phyloP scores from a whole-genome alignment of 2,329 filamentous ascomycete genomes.

The Fusarium continuum region DNA sequence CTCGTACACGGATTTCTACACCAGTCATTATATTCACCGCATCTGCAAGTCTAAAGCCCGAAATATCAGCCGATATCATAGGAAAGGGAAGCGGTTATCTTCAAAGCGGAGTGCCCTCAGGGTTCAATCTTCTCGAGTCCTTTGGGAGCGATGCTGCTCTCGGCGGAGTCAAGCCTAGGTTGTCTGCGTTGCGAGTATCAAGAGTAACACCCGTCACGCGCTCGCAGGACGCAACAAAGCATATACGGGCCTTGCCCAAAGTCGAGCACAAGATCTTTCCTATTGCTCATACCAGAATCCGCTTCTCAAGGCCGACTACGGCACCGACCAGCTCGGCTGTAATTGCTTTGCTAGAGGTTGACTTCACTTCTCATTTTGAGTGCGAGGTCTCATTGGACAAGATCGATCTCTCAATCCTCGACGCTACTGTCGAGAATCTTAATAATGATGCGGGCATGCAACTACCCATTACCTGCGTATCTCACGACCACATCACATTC shows the following conservation, averaged over 20 bases:
- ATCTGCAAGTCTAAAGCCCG: conserved; percentile 67
- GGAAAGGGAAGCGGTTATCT: conserved; percentile 68
- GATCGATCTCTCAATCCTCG: conserved; percentile 65
- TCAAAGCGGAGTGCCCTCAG: conserved; percentile 72
- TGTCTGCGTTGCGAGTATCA: conserved; percentile 79
- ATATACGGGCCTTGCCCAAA: conserved; percentile 70
- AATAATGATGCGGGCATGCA: conserved; percentile 57
- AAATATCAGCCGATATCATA: conserved; percentile 43
- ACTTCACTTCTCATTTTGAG: conserved; percentile 75
- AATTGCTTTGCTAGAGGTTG: conserved; percentile 76
- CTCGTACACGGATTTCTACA: conserved; percentile 71
- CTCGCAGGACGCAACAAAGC: conserved; percentile 67
- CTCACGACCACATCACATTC: conserved; percentile 79
- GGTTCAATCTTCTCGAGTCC: conserved; percentile 80
- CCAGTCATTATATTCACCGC: conserved; percentile 73
- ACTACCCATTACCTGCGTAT: conserved; percentile 70
- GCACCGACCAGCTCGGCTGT: conserved; percentile 67
- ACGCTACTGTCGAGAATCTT: conserved; percentile 67
- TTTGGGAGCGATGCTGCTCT: conserved; percentile 73
- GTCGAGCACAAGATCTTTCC: conserved; percentile 72
- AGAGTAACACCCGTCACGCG: conserved; percentile 75
- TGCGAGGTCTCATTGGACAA: conserved; percentile 71
- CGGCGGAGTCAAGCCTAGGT: conserved; percentile 67
- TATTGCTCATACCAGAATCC: conserved; percentile 75
- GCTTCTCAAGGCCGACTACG: conserved; percentile 72